These are phyloP conservation scores for Euphrasia arctica DNA, from an alignment of 305 asterid genomes.

Conservation along the genomic window DNA sequence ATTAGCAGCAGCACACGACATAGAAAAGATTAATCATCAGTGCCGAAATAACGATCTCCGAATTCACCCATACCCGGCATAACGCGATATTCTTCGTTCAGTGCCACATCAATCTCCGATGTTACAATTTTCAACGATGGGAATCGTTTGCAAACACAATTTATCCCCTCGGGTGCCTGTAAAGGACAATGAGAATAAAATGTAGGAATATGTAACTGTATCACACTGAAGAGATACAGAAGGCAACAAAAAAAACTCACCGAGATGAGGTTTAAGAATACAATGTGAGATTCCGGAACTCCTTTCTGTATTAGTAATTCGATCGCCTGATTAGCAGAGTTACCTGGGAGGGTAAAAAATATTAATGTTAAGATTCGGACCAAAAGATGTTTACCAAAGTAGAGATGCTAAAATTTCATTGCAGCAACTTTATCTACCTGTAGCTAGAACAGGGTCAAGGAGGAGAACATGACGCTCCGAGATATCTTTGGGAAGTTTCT, in stretches of 20 bases:
- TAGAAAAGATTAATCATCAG: constrained; percentile 47
- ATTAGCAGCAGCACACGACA: background rate
- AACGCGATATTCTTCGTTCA: constrained; percentile 83
- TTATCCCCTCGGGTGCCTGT: constrained; percentile 97
- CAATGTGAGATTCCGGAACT: too few species aligned
- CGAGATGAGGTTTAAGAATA: constrained; percentile 32
- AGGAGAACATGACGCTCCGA: constrained; percentile 94
- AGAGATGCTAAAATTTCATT: constrained; percentile 5
- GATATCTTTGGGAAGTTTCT: constrained; percentile 92
- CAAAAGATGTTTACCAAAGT: background rate
- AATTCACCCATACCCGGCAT: constrained; percentile 97
- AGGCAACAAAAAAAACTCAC: constrained; percentile 46
- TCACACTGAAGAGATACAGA: background rate
- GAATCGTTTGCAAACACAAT: constrained; percentile 81
- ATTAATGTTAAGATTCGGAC: too few species aligned
- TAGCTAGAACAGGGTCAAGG: constrained; percentile 97
- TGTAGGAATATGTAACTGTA: constrained; percentile 5
- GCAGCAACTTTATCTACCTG: constrained; percentile 48
- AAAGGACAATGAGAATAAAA: background rate
- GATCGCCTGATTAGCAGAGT: too few species aligned
- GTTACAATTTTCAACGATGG: constrained; percentile 88
- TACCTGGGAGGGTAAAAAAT: too few species aligned
- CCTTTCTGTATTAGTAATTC: too few species aligned
- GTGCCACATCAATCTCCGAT: constrained; percentile 79
- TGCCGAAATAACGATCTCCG: constrained; percentile 97